Evolutionary conservation across 106 monocot species (phyloP).

Genomic region (Dendrobium officinale): DNA sequence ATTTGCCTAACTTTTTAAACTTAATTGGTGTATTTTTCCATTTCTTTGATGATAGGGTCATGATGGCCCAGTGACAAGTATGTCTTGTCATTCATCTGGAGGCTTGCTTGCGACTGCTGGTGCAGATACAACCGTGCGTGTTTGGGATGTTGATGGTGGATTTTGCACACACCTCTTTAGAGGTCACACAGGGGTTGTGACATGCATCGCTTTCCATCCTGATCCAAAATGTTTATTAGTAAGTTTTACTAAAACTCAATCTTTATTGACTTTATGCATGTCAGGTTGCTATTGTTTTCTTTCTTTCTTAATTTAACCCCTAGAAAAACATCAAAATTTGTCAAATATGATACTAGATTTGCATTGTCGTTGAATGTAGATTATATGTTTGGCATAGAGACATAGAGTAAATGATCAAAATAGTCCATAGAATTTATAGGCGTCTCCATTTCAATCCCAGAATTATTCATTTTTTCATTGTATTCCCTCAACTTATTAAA

Average conservation of each 20-base stretch:
- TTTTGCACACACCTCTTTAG: constrained; percentile 93
- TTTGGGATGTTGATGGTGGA: constrained; percentile 99
- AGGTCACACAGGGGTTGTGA: constrained; percentile 86
- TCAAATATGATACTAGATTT: background rate
- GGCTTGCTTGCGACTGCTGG: constrained; percentile 94
- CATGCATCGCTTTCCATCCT: constrained; percentile 72
- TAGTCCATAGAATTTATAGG: too few species aligned
- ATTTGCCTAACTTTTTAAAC: background rate
- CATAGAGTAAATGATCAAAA: background rate
- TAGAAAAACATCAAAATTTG: background rate
- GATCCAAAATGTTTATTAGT: constrained; percentile 79
- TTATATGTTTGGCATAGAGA: background rate
- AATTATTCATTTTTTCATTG: too few species aligned
- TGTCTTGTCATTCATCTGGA: constrained; percentile 92
- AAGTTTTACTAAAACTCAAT: constrained; percentile 14
- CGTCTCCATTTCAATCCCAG: too few species aligned
- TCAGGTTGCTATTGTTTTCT: background rate
- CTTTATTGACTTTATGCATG: background rate
- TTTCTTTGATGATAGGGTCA: constrained; percentile 53
- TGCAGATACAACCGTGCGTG: constrained; percentile 72
- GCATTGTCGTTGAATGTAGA: background rate
- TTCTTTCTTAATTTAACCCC: background rate
- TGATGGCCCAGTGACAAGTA: constrained; percentile 83
- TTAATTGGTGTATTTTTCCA: background rate
- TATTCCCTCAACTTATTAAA: too few species aligned